Base-by-base conservation (phyloP, 192 early-diverging fungal species). In the Backusella tuberculispora region DNA sequence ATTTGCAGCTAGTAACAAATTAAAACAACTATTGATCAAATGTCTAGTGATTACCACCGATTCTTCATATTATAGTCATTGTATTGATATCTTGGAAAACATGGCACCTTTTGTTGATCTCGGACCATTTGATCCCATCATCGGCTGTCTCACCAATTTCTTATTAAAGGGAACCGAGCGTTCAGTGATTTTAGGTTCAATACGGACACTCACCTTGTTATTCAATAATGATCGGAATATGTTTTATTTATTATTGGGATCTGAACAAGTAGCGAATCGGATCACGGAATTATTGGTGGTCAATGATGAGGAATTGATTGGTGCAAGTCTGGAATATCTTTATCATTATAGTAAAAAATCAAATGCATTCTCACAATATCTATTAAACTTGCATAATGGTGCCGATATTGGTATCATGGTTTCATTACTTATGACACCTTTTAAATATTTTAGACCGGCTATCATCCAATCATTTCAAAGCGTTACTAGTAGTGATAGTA, bases 31-130 rank as follows among this genome's bases (percentile, higher is more conserved):
- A 72, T 66, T 95, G 24, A 89, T 91, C 10, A 89, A 92, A 68
- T 85, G 86, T 4, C 78, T 93, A 4, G 85, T 88, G 0, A 82
- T 94, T 46, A 87, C 90, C 29, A 65, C 87, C 14, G 70, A 73
- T 24, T 76, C 84, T 6, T 69, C 68, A 0, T 72, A 81, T 21
- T 90, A 88, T 65, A 83, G 83, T 19, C 83, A 94, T 69, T 85
- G 85, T 42, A 76, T 95, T 15, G 92, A 94, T 38, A 85, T 92
- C n/a, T 79, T 93, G 66, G 91, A 94, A 69, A 92, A 90, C 75
- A 77, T 95, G 50, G 81, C 89, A 24, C 72, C 74, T 2, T 80
- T 85, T 74, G 76, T 92, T 56, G 76, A 78, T 8, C 71, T 94
- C 10, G 88, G 87, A 3, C 76, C 79, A 0, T 76, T 82, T 65